Conservation (phyloP, 495 filamentous ascomycete genomes). For the Neurospora intermedia region DNA sequence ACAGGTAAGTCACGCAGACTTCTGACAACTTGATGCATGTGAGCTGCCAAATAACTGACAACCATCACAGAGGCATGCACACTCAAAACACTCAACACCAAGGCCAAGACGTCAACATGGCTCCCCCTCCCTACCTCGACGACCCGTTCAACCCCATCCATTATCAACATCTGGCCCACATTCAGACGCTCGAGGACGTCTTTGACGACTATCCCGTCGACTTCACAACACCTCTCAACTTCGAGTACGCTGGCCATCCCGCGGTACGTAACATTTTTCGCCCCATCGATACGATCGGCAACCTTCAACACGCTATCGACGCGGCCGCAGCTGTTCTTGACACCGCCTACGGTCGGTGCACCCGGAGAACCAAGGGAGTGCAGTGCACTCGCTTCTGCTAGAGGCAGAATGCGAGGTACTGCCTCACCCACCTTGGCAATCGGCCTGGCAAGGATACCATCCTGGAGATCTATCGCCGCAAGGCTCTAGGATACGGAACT, state of each 20-base stretch:
- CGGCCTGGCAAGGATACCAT: neutral
- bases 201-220: neutral
- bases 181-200: neutral
- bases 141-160: neutral
- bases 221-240: neutral
- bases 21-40: neutral
- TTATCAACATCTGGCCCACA: neutral
- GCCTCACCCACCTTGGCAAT: neutral
- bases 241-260: neutral
- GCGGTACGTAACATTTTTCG: neutral
- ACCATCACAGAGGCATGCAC: neutral
- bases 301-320: neutral
- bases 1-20: neutral
- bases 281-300: neutral
- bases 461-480: neutral
- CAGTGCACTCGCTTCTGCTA: neutral
- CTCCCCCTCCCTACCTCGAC: neutral
- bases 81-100: neutral
- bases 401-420: neutral
- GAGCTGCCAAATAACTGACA: neutral
- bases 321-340: neutral
- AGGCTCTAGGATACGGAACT: neutral
- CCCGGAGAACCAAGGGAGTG: rapidly evolving
- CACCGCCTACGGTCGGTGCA: neutral
- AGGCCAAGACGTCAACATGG: neutral